A percentile compares a stretch with the other conserved stretches of the same genome.
Conservation (phyloP, 805 yeast genomes). For the Cyberlindnera mrakii region DNA sequence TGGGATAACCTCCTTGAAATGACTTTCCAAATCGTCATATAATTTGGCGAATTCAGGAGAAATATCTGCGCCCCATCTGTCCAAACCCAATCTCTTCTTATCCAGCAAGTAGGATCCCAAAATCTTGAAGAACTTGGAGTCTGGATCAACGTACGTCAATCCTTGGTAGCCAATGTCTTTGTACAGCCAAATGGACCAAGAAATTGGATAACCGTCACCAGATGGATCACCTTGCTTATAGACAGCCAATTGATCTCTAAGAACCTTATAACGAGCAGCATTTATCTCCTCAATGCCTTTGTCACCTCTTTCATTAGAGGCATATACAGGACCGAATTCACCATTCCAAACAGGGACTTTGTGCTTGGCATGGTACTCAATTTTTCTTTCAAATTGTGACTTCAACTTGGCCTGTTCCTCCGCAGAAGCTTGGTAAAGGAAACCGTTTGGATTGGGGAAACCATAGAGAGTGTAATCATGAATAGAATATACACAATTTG, state of each 20-base stretch:
- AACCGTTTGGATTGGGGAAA: slow-evolving; percentile 34
- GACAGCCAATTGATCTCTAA: slow-evolving; percentile 39
- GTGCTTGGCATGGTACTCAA: slow-evolving; percentile 31
- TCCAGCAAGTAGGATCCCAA: slow-evolving; percentile 37
- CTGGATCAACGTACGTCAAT: slow-evolving; percentile 38
- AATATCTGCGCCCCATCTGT: slow-evolving; percentile 44
- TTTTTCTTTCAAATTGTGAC: slow-evolving; percentile 36
- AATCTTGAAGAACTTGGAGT: slow-evolving; percentile 36
- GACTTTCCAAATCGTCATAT: slow-evolving; percentile 32
- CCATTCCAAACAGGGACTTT: slow-evolving; percentile 50
- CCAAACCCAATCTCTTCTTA: slow-evolving; percentile 38
- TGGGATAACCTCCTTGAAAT: slow-evolving; percentile 34
- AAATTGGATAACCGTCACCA: slow-evolving; percentile 38
- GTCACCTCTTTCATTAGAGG: slow-evolving; percentile 38
- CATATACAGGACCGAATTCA: slow-evolving; percentile 47
- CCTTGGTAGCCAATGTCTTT: slow-evolving; percentile 51
- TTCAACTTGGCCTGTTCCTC: slow-evolving; percentile 32
- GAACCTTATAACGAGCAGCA: slow-evolving; percentile 33
- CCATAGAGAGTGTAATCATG: slow-evolving; percentile 42
- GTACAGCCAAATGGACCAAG: slow-evolving; percentile 50
- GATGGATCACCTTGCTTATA: slow-evolving; percentile 43
- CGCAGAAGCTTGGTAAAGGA: slow-evolving; percentile 29
- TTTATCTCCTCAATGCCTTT: slow-evolving; percentile 32
- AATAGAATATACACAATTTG: slow-evolving; percentile 43
- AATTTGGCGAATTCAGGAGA: slow-evolving; percentile 32